phyloP scores from a whole-genome alignment of 768 basidiomycete species.

The Podaxis pistillaris region DNA sequence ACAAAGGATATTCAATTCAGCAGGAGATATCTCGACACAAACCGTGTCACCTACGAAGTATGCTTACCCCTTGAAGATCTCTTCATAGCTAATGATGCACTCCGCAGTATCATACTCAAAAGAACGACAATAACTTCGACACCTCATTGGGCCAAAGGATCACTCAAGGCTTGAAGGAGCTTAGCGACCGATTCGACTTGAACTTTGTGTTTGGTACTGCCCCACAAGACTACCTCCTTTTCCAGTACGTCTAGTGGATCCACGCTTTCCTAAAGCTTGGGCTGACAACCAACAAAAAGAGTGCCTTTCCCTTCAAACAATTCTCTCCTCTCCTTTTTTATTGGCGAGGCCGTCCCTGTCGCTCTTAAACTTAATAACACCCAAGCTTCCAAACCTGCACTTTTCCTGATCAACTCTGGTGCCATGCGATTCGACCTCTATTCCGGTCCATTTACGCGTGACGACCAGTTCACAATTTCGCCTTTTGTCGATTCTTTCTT shows the following conservation, averaged over 20 bases:
- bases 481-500: slow-evolving; percentile 68
- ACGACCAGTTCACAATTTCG: slow-evolving; percentile 75
- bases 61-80: background rate
- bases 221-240: slow-evolving; percentile 72
- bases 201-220: slow-evolving; percentile 64
- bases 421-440: slow-evolving; percentile 67
- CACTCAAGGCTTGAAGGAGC: slow-evolving; percentile 49
- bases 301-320: slow-evolving; percentile 60
- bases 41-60: slow-evolving; percentile 74
- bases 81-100: background rate
- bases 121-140: slow-evolving; percentile 55
- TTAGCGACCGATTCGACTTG: slow-evolving; percentile 63
- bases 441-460: slow-evolving; percentile 70
- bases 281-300: slow-evolving; percentile 30
- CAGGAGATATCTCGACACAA: slow-evolving; percentile 77
- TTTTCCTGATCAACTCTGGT: slow-evolving; percentile 66
- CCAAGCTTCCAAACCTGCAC: slow-evolving; percentile 54
- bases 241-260: slow-evolving; percentile 38
- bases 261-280: background rate
- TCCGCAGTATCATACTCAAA: slow-evolving; percentile 63
- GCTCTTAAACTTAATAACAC: slow-evolving; percentile 63
- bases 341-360: slow-evolving; percentile 52
- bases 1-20: slow-evolving; percentile 57
- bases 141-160: slow-evolving; percentile 53
- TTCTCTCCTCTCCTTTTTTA: slow-evolving; percentile 60